These are phyloP conservation scores for Daldinia eschscholtzii DNA, from an alignment of 2,329 filamentous ascomycete species.

Conservation along the genomic window DNA sequence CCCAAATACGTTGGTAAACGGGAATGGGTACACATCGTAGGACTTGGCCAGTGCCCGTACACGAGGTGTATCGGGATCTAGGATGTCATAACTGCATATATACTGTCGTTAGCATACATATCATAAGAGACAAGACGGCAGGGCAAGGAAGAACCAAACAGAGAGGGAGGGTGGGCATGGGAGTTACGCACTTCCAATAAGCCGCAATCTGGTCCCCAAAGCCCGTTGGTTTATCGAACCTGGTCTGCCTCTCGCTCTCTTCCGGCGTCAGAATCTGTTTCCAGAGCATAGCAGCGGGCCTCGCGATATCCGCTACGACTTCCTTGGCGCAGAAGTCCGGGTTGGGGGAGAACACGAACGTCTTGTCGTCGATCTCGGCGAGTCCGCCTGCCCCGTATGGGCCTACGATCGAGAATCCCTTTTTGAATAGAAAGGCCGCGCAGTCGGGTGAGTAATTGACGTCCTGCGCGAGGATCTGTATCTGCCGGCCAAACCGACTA, in stretches of 20 bases:
- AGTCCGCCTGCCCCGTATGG: conserved; percentile 30
- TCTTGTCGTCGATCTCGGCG: conserved; percentile 31
- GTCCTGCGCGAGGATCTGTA: conserved; percentile 39
- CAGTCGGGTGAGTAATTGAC: conserved; percentile 31
- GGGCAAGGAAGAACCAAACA: not conserved
- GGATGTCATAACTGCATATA: not conserved
- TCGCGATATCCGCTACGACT: conserved; percentile 37
- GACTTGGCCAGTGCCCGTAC: conserved; percentile 19
- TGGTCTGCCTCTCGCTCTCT: conserved; percentile 6
- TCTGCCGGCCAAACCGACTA: conserved; percentile 23
- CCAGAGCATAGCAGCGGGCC: conserved; percentile 44
- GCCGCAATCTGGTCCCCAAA: conserved; percentile 13
- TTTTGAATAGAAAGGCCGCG: conserved; percentile 23
- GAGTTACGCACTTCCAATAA: conserved; percentile 20
- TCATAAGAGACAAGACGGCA: not conserved
- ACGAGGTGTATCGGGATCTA: conserved; percentile 34
- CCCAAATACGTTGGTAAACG: conserved; percentile 32
- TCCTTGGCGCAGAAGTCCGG: conserved; percentile 32
- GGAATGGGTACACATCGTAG: conserved; percentile 28
- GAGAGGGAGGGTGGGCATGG: too few relatives aligned
- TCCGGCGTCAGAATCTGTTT: conserved; percentile 18
- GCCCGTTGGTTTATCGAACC: not conserved
- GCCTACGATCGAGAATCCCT: conserved; percentile 31
- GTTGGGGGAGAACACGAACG: conserved; percentile 38
- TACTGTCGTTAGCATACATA: not conserved